These are phyloP conservation scores for Venturia pyrina DNA, from an alignment of 2,329 filamentous ascomycete genomes.

Conservation along the genomic window DNA sequence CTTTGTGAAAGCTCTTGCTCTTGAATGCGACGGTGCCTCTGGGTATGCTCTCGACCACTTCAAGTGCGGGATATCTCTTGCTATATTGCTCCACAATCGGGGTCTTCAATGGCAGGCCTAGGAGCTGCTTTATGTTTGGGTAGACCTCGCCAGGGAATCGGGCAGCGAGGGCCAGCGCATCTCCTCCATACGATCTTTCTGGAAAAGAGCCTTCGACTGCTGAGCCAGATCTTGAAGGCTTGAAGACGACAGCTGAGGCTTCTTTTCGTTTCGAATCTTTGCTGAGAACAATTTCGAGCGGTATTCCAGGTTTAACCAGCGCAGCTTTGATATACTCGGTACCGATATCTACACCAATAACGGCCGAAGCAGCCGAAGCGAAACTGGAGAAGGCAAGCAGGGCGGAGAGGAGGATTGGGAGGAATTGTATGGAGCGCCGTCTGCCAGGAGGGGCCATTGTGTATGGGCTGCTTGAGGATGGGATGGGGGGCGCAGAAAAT, in stretches of 20 bases:
- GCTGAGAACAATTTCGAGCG: slow-evolving; percentile 93
- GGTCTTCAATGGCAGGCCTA: slow-evolving; percentile 53
- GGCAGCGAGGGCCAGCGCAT: slow-evolving; percentile 77
- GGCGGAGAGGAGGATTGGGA: slow-evolving; percentile 41
- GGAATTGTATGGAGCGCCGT: slow-evolving; percentile 27
- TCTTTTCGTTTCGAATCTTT: slow-evolving; percentile 98
- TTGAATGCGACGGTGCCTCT: slow-evolving; percentile 64
- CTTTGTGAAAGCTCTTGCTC: slow-evolving; percentile 64
- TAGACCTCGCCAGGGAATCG: slow-evolving; percentile 91
- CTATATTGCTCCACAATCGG: slow-evolving; percentile 48
- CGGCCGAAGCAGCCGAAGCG: slow-evolving; percentile 58
- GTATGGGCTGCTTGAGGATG: slow-evolving; percentile 4
- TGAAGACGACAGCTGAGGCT: slow-evolving; percentile 82
- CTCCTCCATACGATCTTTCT: slow-evolving; percentile 83
- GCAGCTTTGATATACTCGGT: slow-evolving; percentile 96
- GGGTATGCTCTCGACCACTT: slow-evolving; percentile 52
- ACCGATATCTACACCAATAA: slow-evolving; percentile 86
- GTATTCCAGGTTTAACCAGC: slow-evolving; percentile 91
- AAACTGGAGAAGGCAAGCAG: slow-evolving; percentile 45
- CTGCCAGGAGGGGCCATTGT: slow-evolving; percentile 38
- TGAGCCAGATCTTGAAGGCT: slow-evolving; percentile 60
- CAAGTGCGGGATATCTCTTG: slow-evolving; percentile 66
- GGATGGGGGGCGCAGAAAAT: not conserved
- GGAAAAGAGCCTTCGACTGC: slow-evolving; percentile 54
- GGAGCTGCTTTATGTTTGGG: slow-evolving; percentile 80